Base-by-base conservation (phyloP, 805 yeast genomes). In the Saccharomycopsis selenospora region DNA sequence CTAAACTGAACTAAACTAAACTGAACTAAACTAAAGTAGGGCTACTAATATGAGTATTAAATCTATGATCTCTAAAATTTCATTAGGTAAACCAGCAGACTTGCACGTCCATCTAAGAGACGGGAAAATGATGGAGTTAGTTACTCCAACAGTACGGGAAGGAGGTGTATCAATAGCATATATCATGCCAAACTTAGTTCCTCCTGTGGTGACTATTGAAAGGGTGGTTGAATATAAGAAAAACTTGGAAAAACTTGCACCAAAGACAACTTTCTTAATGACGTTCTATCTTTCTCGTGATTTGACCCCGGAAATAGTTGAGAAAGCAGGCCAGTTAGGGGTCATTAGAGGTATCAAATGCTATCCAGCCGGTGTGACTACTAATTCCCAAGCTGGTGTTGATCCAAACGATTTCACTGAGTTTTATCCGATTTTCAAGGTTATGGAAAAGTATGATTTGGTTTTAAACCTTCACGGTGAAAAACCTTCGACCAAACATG, bases 331-430 rank as follows among this genome's bases (percentile, higher is more conserved):
- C 5, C 61, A 71, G 48, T 59, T 66, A 14, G 81, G 81, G 1
- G 80, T 79, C 33, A 80, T 91, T 48, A 72, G 80, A 26, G 99
- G 99, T 49, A 87, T 93, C 56, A 93, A 93, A 65, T 89, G 96
- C 63, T 93, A 93, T 64, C 99, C 99, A 38, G 97, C 98, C 1
- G 99, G 99, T 41, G 99, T 93, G 27, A 93, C 99, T n/a, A 93
- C 99, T 36, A 93, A 93, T 68, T 88, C 96, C 7, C 66, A 76
- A 43, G 85, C 82, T 2, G 99, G 99, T 45, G 96, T 93, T 22
- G 93, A 85, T 63, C 95, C 95, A 22, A 87, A 89, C 58, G 95
- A 91, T 60, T 93, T 93, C 66, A 76, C 83, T 43, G 80, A 75
- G 4, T 93, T 90, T 59, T 93, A 89, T 63, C 95, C 96, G 3